Evolutionary conservation across 495 filamentous ascomycete species (phyloP).

Genomic region (Parathielavia appendiculata): DNA sequence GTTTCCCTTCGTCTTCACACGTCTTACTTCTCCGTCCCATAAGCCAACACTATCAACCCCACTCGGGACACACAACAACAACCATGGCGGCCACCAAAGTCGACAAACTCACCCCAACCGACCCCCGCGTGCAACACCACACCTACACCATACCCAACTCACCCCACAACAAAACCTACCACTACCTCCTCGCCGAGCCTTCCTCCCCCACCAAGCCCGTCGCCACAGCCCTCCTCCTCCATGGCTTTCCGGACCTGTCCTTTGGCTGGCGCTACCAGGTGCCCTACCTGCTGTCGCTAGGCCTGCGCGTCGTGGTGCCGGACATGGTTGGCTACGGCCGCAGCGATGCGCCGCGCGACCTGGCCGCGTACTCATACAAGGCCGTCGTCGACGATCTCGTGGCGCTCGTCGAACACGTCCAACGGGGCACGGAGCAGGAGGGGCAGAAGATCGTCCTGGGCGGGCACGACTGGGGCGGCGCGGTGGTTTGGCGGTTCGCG

Average conservation of each 20-base stretch:
- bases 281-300: conserved; percentile 58
- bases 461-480: conserved; percentile 74
- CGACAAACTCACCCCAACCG: conserved; percentile 59
- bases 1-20: too few relatives aligned
- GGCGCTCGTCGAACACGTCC: conserved; percentile 15
- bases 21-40: too few relatives aligned
- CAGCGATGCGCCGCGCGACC: conserved; percentile 52
- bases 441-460: conserved; percentile 56
- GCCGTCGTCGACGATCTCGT: conserved; percentile 59
- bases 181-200: conserved; percentile 64
- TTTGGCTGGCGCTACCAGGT: conserved; percentile 82
- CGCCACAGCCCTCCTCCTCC: conserved; percentile 59
- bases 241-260: conserved; percentile 62
- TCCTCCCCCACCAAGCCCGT: conserved; percentile 38
- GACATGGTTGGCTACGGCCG: conserved; percentile 63
- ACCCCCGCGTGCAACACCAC: conserved; percentile 59
- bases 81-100: conserved; percentile 19
- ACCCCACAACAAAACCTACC: conserved; percentile 50
- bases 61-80: background rate
- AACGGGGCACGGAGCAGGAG: background rate
- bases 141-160: conserved; percentile 44
- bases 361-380: conserved; percentile 59
- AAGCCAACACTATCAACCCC: background rate
- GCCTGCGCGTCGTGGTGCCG: conserved; percentile 49
- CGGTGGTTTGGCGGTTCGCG: conserved; percentile 55